Conservation (phyloP, 179 eudicot genomes). For the Nepenthes alata region DNA sequence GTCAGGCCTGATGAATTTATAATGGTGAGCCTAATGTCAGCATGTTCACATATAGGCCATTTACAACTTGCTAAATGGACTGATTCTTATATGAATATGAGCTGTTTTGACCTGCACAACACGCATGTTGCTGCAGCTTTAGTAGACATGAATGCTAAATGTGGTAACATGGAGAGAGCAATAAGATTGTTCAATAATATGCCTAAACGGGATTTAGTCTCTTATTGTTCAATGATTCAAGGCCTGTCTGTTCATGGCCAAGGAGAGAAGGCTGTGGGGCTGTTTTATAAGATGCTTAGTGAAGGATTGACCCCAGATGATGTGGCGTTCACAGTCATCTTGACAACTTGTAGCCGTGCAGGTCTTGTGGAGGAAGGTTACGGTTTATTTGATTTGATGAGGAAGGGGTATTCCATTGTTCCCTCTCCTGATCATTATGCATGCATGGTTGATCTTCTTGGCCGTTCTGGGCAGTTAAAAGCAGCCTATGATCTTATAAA, state of each 20-base stretch:
- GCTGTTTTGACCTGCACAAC: slow-evolving; percentile 20
- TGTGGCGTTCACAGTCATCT: slow-evolving; percentile 50
- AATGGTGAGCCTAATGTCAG: slow-evolving; percentile 55
- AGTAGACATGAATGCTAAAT: slow-evolving; percentile 60
- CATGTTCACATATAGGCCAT: slow-evolving; percentile 45
- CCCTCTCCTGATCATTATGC: slow-evolving; percentile 59
- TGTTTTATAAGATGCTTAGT: slow-evolving; percentile 42
- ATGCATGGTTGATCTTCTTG: slow-evolving; percentile 51
- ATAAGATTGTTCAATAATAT: slow-evolving; percentile 27
- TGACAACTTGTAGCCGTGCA: slow-evolving; percentile 45
- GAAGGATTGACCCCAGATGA: slow-evolving; percentile 40
- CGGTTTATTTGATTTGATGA: slow-evolving; percentile 33
- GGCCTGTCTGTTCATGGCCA: slow-evolving; percentile 42
- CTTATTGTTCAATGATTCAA: slow-evolving; percentile 56
- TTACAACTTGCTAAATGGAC: slow-evolving; percentile 44
- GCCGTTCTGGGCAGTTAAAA: slow-evolving; percentile 37
- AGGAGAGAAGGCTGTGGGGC: slow-evolving; percentile 31
- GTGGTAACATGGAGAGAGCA: slow-evolving; percentile 55
- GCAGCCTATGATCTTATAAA: slow-evolving; percentile 42
- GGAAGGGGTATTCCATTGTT: slow-evolving; percentile 17
- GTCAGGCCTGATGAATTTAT: slow-evolving; percentile 35
- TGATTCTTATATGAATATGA: slow-evolving; percentile 31
- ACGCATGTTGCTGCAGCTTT: slow-evolving; percentile 44
- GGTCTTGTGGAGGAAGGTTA: slow-evolving; percentile 42
- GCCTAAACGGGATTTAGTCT: slow-evolving; percentile 37